Base-by-base conservation (phyloP, 441 rosid genomes). In the Euphorbia corollata region DNA sequence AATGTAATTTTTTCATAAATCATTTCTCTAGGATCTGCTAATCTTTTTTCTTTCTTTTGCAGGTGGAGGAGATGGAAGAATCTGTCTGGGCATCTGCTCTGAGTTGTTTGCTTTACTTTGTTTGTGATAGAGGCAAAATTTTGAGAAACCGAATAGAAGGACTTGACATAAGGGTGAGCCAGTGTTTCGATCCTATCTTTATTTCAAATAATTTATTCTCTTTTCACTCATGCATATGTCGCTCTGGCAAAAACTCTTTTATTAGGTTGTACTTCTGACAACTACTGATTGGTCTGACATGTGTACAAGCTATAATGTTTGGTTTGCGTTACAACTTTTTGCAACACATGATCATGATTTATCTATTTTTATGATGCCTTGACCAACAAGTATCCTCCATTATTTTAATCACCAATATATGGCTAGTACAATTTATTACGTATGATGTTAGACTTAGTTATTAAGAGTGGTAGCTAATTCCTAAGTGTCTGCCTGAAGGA, bases 71-170 rank as follows among this genome's bases (percentile, higher is more conserved):
- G 78, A 77, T 71, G 66, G 99, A 92, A 79, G 98, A 92, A 74
- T 86, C 87, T 72, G 92, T 95, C 36, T 92, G 98, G 98, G 87
- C 98, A 54, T 86, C 99, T 83, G 97, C 96, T 61, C 79, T 95
- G 59, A 95, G 99, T 81, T 92, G 99, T 81, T 84, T 95, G 59
- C 91, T 95, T 55, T 95, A 90, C 86, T 95, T 92, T 80, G 90
- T 92, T 61, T 89, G 90, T 76, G 96, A 90, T 64, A 84, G 99
- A 74, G 93, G 97, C 64, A 95, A 84, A 81, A 92, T 95, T 74
- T 73, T 80, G 82, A 82, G 94, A 72, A 84, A 77, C 47, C 84
- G 84, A 75, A 80, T 95, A 78, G 81, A 82, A 75, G 99, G 99
- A 71, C 97, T 95, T 73, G 99, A 92, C 84, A 92, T 95, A 79